Base-by-base conservation (phyloP, 1,284 basidiomycete genomes). In the Apiotrichum porosum region DNA sequence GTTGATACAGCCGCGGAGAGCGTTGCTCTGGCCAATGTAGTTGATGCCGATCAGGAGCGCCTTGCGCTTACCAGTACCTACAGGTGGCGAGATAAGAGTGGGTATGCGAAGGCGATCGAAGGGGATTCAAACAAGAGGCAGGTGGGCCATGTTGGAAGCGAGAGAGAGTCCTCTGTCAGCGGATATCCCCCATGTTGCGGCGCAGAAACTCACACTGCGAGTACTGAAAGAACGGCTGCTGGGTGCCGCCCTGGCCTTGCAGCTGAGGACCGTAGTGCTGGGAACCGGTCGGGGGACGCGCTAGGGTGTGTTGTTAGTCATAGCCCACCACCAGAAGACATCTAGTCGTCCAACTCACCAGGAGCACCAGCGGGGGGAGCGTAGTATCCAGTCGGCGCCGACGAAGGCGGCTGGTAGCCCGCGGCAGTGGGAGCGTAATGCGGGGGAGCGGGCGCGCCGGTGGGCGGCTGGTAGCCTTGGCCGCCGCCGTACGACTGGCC, bases 1-100 rank as follows among this genome's bases (percentile, higher is more conserved):
- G 67, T 94, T 92, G 70, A 92, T 88, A 61, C 91, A 94, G 3
- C 91, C 90, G 19, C 76, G 73, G 31, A 94, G 73, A 61, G 83
- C 81, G 9, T 75, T 78, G 2, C 69, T 64, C 52, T 82, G 80
- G 4, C 84, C 81, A 46, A 81, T 62, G 67, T 93, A 94, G 74
- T 93, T 92, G 66, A 92, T 67, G 9, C 71, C 69, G 19, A 68
- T 64, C 19, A 66, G 54, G 13, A 68, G 52, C 17, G 66, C 68
- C 51, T 70, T 68, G 38, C 62, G 52, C 34, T 52, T 58, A 36
- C 67, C 67, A 17, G 54, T 62, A 56, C 61, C 61, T 63, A n/a
- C n/a, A n/a, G n/a, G n/a, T n/a, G n/a, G 51, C 31, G 33, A 1
- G 32, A 28, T 10, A 14, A 6, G 14, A 19, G 14, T 22, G 14